Conservation (phyloP, 495 filamentous ascomycete species). For the Trichoderma reesei region DNA sequence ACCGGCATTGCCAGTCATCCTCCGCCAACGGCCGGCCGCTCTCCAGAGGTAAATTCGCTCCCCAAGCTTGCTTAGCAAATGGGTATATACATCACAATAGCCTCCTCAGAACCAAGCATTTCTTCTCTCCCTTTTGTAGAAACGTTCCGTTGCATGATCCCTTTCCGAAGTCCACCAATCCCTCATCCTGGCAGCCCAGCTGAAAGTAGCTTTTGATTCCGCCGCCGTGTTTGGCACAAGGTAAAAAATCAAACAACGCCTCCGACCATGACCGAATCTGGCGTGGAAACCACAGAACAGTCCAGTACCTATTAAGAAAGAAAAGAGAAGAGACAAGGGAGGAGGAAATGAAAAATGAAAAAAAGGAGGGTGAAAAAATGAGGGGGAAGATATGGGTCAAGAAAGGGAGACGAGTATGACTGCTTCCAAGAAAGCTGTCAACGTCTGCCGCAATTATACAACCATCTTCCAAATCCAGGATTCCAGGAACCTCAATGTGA, state of each 20-base stretch:
- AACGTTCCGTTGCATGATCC: not conserved
- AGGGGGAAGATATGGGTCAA: not conserved
- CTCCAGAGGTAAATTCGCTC: not conserved
- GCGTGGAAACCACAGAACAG: not conserved
- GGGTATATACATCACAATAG: slow-evolving; percentile 2
- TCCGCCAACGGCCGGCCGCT: not conserved
- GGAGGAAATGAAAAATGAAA: not conserved
- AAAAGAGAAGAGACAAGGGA: not conserved
- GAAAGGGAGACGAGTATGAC: not conserved
- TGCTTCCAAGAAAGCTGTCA: not conserved
- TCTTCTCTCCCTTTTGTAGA: not conserved
- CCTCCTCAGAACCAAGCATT: slow-evolving; percentile 1
- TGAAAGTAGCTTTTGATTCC: slow-evolving; percentile 4
- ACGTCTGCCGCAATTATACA: not conserved
- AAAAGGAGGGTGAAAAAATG: not conserved
- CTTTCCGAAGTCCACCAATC: not conserved
- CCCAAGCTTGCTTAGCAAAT: slow-evolving; percentile 7
- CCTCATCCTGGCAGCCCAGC: not conserved
- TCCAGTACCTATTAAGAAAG: not conserved
- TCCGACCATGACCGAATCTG: not conserved
- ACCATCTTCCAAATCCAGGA: not conserved
- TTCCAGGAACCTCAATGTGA: not conserved
- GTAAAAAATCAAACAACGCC: not conserved
- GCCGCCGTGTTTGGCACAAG: not conserved
- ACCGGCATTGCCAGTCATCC: not conserved